Conservation (phyloP, 2,329 filamentous ascomycete species). For the Trichoderma cornu-damae region DNA sequence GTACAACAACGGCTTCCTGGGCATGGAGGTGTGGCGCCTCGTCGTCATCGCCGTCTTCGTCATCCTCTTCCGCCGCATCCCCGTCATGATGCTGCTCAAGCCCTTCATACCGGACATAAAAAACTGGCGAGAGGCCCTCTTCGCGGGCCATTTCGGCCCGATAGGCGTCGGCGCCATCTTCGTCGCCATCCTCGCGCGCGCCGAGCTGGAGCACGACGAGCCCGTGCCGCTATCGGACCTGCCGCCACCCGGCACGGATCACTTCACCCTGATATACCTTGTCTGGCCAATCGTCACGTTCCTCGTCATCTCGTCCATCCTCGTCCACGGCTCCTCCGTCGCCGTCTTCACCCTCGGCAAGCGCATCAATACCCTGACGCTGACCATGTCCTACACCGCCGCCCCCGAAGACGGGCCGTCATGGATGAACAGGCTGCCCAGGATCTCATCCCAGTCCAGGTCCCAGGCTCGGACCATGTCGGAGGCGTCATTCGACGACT, state of each 20-base stretch:
- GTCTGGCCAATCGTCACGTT: slow-evolving; percentile 97
- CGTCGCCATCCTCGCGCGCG: slow-evolving; percentile 83
- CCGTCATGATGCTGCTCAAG: slow-evolving; percentile 87
- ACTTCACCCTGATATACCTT: slow-evolving; percentile 69
- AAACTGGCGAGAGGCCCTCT: slow-evolving; percentile 94
- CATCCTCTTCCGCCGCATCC: slow-evolving; percentile 91
- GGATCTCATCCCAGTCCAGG: slow-evolving; percentile 61
- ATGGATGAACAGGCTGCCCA: slow-evolving; percentile 91
- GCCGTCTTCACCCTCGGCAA: slow-evolving; percentile 97
- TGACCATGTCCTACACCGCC: slow-evolving; percentile 94
- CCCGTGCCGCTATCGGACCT: slow-evolving; percentile 67
- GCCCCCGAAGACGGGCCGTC: slow-evolving; percentile 81
- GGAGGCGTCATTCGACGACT: slow-evolving; percentile 63
- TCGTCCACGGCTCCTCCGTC: slow-evolving; percentile 96
- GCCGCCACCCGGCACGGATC: slow-evolving; percentile 49
- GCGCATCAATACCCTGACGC: slow-evolving; percentile 90
- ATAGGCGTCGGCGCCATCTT: slow-evolving; percentile 98
- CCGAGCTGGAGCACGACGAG: slow-evolving; percentile 74
- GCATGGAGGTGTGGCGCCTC: slow-evolving; percentile 79
- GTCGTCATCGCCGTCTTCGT: slow-evolving; percentile 93
- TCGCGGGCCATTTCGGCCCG: slow-evolving; percentile 94
- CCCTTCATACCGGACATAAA: slow-evolving; percentile 94
- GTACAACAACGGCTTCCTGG: slow-evolving; percentile 71
- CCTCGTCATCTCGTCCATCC: slow-evolving; percentile 86
- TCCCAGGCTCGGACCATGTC: slow-evolving; percentile 85